Evolutionary conservation across 345 rosid species (phyloP), one percentile per base, ranked within the genome.

Genomic region (Populus euphratica): DNA sequence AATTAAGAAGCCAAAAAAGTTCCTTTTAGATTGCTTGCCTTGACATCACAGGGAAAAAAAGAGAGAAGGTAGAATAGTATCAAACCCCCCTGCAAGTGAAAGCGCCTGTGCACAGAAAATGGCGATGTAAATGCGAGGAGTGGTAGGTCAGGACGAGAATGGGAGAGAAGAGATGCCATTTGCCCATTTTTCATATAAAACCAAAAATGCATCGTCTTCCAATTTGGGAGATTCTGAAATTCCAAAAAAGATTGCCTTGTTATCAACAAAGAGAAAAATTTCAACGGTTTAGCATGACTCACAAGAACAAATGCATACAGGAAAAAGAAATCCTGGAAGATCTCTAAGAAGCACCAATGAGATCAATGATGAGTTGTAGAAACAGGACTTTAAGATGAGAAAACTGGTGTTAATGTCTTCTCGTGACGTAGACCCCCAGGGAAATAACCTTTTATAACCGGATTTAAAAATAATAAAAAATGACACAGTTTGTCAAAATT

Each of bases 141-240:
- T 16, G 99, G 99, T 76, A 98, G 92, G 84, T 93, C 99, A 17
- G 99, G 99, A 47, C 92, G 91, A 83, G 94, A 96, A 21, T 94
- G 86, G 4, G 98, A 96, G 68, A 93, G 83, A 41, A 96, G 87
- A 69, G 94, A 90, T 29, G 99, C 97, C 98, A 96, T 93, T 86
- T 96, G 95, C 65, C 99, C 97, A 4, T 83, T 86, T 77, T 83
- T 91, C 13, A 98, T 93, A 86, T 93, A 41, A 96, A 31, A 96
- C 98, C 79, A 96, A 96, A 72, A 93, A 85, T 0, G 98, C 97
- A 38, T 93, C 99, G 74, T 89, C 98, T 81, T 78, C 94, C 59
- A 92, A 87, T 79, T 96, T 93, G 89, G 44, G 11, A 5, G 92
- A 91, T 8, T 98, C 99, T 93, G 93, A 79, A 70, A 77, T 43